Percentiles rank a stretch among this genome's conserved stretches.
Conservation (phyloP, 169 alveolate species). For the Plasmodium gallinaceum region DNA sequence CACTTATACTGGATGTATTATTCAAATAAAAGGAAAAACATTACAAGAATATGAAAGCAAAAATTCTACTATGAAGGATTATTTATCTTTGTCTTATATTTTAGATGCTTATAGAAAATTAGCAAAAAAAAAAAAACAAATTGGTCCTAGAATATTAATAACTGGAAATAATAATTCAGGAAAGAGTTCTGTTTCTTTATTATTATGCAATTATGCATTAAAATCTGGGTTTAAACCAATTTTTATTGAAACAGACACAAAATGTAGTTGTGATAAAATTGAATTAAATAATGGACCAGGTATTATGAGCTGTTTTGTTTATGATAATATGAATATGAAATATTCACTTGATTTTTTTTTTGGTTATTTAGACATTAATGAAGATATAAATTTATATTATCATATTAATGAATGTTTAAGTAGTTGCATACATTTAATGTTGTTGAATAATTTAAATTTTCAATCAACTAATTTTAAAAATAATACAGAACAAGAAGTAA, state of each 20-base stretch:
- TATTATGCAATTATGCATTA: constrained; percentile 88
- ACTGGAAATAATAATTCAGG: constrained; percentile 92
- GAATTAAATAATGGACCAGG: constrained; percentile 62
- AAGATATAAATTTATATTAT: constrained; percentile 82
- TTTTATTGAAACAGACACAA: constrained; percentile 90
- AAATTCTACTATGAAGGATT: constrained; percentile 88
- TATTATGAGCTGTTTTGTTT: constrained; percentile 52
- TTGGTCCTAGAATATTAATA: constrained; percentile 91
- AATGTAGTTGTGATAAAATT: constrained; percentile 74
- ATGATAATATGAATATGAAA: constrained; percentile 72
- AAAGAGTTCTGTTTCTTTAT: constrained; percentile 88
- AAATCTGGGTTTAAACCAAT: constrained; percentile 89
- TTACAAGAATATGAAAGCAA: constrained; percentile 92
- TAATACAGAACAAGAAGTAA: constrained; percentile 12
- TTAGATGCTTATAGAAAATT: constrained; percentile 88
- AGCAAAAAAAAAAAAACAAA: constrained; percentile 85
- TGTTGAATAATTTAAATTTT: constrained; percentile 76
- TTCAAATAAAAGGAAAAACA: constrained; percentile 90
- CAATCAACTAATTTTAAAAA: constrained; percentile 16
- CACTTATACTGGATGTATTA: constrained; percentile 91
- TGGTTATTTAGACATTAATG: constrained; percentile 87
- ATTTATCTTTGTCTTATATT: constrained; percentile 84
- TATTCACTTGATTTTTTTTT: constrained; percentile 86
- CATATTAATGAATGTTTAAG: constrained; percentile 74
- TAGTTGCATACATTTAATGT: constrained; percentile 34